A percentile compares a stretch with the other conserved stretches of the same genome.
phyloP scores from a whole-genome alignment of 306 rosid species.

The Vigna reflexopilosa region DNA sequence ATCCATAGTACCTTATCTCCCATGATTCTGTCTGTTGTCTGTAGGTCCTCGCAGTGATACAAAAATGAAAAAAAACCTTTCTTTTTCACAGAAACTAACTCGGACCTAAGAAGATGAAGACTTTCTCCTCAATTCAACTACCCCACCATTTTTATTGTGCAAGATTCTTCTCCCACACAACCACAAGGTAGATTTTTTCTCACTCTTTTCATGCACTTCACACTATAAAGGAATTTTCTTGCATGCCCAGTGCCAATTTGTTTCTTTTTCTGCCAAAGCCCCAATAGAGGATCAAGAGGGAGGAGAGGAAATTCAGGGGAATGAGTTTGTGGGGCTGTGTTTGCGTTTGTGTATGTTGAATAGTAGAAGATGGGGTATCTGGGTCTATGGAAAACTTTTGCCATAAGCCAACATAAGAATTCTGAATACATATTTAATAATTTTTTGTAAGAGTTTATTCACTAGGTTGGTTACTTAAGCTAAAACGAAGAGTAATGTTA shows the following conservation, averaged over 20 bases:
- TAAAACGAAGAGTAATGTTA: not conserved
- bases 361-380: too few species aligned
- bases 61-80: too few species aligned
- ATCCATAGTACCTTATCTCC: not conserved
- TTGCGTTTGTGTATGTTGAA: too few species aligned
- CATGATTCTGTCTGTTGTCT: not conserved
- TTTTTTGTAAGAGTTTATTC: not conserved
- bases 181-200: slow-evolving; percentile 38
- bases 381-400: too few species aligned
- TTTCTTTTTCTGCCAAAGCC: too few species aligned
- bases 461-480: not conserved
- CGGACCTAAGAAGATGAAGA: slow-evolving; percentile 23
- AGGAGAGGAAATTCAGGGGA: too few species aligned
- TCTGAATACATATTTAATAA: not conserved
- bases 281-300: too few species aligned
- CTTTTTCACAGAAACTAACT: not conserved
- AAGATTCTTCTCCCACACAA: not conserved
- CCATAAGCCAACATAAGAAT: too few species aligned
- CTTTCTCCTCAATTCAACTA: slow-evolving; percentile 36
- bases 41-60: not conserved
- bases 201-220: slow-evolving; percentile 3
- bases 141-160: slow-evolving; percentile 34
- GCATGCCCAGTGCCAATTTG: too few species aligned
- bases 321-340: too few species aligned
- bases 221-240: too few species aligned